Percentiles rank a stretch among this genome's conserved stretches.
Evolutionary conservation across 1,139 yeast species (phyloP).

Genomic region (Candida pseudoviswanathii): DNA sequence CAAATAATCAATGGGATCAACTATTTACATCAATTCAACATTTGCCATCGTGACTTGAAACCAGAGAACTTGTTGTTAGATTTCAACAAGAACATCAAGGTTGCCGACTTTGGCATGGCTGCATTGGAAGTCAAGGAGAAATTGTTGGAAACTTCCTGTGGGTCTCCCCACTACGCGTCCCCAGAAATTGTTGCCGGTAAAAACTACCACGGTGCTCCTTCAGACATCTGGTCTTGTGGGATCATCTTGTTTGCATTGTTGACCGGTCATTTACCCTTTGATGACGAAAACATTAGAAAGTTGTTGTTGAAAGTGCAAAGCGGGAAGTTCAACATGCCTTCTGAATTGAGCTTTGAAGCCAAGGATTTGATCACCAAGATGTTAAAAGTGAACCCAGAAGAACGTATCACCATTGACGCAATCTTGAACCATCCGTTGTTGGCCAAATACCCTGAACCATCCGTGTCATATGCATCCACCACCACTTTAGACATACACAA

Average conservation of each 20-base stretch:
- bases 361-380: constrained; percentile 80
- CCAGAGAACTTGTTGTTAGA: constrained; percentile 93
- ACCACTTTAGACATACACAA: constrained; percentile 26
- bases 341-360: constrained; percentile 77
- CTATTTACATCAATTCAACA: constrained; percentile 92
- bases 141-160: constrained; percentile 91
- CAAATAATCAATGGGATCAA: constrained; percentile 92
- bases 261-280: constrained; percentile 95
- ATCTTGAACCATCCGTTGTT: constrained; percentile 81
- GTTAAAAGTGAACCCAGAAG: constrained; percentile 77
- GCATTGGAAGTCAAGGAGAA: constrained; percentile 88
- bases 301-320: constrained; percentile 86
- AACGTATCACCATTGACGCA: constrained; percentile 73
- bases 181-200: constrained; percentile 97
- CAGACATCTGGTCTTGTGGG: constrained; percentile 99
- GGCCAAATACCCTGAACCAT: constrained; percentile 61
- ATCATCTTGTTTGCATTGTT: constrained; percentile 88
- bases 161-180: constrained; percentile 97
- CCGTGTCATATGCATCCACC: constrained; percentile 18
- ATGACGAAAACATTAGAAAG: constrained; percentile 90
- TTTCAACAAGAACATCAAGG: constrained; percentile 84
- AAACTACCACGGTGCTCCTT: constrained; percentile 93
- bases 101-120: constrained; percentile 99
- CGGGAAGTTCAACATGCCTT: constrained; percentile 85
- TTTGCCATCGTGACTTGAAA: constrained; percentile 92